Evolutionary conservation across 23 red algal species (phyloP), one percentile per base, ranked within the genome.

Genomic region (Cyanidiococcus yangmingshanensis): DNA sequence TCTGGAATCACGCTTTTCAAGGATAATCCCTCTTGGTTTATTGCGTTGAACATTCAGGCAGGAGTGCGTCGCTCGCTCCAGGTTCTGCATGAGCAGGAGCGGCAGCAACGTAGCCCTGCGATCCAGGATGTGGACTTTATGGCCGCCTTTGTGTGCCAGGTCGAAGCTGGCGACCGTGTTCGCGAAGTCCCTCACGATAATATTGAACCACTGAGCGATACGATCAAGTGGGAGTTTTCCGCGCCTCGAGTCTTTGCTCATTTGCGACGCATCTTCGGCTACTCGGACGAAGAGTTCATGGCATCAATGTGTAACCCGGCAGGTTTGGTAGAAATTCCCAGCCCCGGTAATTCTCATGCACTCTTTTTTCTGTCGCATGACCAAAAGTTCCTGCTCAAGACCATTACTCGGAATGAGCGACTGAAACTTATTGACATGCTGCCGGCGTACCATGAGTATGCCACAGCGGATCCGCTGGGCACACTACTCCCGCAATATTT

Each of bases 291-390:
- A 1, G 90, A 95, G 54, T 88, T 95, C 82, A 77, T 95, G 1
- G 85, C 77, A 37, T 76, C 86, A 36, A 82, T 83, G 30, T 95
- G 86, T 39, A 50, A 58, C 29, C 85, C 84, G 31, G 77, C 81
- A 26, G 59, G 77, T 21, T 75, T 95, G 58, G 76, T 85, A 31
- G 90, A 95, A 80, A 41, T 95, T 12, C 90, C 81, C 18, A 95
- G 85, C 18, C 90, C 90, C 25, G 90, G 90, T 50, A 89, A 79
- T 37, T 82, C 76, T 3, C 85, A 85, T 26, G 85, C 84, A 1
- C 80, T 95, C 29, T 95, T 95, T 54, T 95, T 89, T 58, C 87
- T 95, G 59, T 88, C 90, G 45, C 85, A 95, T 40, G 86, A 95
- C 58, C 85, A 95, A 57, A 79, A 82, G 75, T 95, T 85, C 40